A percentile compares a stretch with the other conserved stretches of the same genome.
These are phyloP conservation scores for Xerocomellus dryophilus DNA, from an alignment of 768 basidiomycete genomes.

Conservation along the genomic window DNA sequence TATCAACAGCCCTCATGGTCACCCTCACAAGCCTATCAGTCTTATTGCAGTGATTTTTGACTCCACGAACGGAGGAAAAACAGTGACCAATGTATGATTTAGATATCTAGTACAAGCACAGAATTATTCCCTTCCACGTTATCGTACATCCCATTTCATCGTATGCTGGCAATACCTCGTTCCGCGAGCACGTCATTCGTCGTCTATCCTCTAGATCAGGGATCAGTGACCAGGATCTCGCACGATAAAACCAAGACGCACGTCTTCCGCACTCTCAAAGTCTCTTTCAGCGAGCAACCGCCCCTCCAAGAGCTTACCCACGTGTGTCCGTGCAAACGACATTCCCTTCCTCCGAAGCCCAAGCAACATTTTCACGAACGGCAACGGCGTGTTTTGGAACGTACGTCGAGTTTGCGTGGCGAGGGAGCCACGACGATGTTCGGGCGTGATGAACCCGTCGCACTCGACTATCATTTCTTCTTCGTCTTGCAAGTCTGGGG, in stretches of 20 bases:
- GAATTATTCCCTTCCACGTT: too few relatives aligned
- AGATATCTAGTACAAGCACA: too few relatives aligned
- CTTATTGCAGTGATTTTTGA: too few relatives aligned
- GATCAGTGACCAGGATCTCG: too few relatives aligned
- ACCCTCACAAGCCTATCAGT: too few relatives aligned
- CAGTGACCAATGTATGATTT: too few relatives aligned
- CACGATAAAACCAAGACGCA: background rate
- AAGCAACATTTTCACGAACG: slow-evolving; percentile 33
- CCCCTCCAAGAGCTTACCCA: slow-evolving; percentile 18
- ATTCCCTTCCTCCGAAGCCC: slow-evolving; percentile 40
- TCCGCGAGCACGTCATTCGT: too few relatives aligned
- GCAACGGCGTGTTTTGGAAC: slow-evolving; percentile 14
- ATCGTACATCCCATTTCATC: too few relatives aligned
- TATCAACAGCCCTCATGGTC: too few relatives aligned
- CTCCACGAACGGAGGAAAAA: too few relatives aligned
- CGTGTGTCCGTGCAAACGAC: slow-evolving; percentile 26
- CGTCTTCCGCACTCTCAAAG: slow-evolving; percentile 13
- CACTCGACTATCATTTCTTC: slow-evolving; percentile 36
- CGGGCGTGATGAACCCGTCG: slow-evolving; percentile 22
- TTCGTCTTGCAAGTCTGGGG: slow-evolving; percentile 44
- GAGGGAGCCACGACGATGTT: background rate
- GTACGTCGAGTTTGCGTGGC: background rate
- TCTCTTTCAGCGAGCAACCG: slow-evolving; percentile 27
- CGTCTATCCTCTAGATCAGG: too few relatives aligned
- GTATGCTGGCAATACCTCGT: too few relatives aligned